Percentiles rank a stretch among this genome's conserved stretches.
Evolutionary conservation across 31 red algal genomes (phyloP).

Genomic region (Odonthalia washingtoniensis): DNA sequence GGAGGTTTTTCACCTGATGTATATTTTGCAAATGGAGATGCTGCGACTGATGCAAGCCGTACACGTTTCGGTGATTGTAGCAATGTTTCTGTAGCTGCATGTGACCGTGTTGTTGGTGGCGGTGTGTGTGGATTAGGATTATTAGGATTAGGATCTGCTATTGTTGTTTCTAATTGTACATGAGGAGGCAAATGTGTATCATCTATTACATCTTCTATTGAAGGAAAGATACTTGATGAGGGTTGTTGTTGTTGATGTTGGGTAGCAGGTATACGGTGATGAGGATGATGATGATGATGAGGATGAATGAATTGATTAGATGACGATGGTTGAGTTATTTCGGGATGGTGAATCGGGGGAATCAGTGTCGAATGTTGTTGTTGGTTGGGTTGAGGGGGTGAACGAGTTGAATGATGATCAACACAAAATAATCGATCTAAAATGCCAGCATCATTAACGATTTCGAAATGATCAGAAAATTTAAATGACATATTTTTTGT

Average conservation of each 20-base stretch:
- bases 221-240: neutral
- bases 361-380: neutral
- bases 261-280: neutral
- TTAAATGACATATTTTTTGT: slow-evolving; percentile 34
- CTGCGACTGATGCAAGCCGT: neutral
- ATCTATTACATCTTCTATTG: neutral
- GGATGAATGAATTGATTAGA: neutral
- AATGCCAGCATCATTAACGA: slow-evolving; percentile 57
- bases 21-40: slow-evolving; percentile 7
- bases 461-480: slow-evolving; percentile 47
- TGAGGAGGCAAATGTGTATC: neutral
- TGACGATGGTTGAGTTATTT: neutral
- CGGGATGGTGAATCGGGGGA: neutral
- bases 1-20: neutral
- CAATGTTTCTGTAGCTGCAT: neutral
- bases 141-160: neutral
- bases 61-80: neutral
- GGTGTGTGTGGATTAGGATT: no score
- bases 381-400: neutral
- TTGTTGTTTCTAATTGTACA: neutral
- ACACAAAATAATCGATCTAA: slow-evolving; percentile 46
- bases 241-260: neutral
- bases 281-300: neutral
- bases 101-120: no score
- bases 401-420: neutral